Evolutionary conservation across 768 basidiomycete species (phyloP).

Genomic region (Podaxis sp.): DNA sequence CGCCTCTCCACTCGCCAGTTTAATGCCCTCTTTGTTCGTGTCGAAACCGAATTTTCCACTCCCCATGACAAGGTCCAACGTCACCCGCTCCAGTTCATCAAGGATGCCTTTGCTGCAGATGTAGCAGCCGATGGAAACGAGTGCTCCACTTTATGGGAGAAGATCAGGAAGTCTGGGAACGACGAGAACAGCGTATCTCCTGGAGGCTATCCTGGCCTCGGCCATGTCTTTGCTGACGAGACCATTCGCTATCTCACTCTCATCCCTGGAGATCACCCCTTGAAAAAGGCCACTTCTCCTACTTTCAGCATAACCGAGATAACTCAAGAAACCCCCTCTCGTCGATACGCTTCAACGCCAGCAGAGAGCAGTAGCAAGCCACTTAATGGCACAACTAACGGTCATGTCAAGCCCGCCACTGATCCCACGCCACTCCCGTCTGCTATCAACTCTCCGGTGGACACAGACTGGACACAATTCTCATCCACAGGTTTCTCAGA

Average conservation of each 20-base stretch:
- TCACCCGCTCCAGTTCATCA: constrained; percentile 55
- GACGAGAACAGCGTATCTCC: constrained; percentile 33
- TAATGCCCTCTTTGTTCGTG: constrained; percentile 65
- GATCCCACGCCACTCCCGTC: constrained; percentile 31
- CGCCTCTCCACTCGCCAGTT: constrained; percentile 66
- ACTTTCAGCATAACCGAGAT: constrained; percentile 25
- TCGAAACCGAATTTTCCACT: constrained; percentile 54
- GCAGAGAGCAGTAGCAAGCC: constrained; percentile 9
- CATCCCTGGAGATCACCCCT: constrained; percentile 41
- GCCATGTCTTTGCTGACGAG: constrained; percentile 67
- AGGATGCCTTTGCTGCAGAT: constrained; percentile 55
- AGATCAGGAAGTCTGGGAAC: constrained; percentile 45
- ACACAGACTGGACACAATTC: constrained; percentile 69
- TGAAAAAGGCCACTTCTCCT: constrained; percentile 31
- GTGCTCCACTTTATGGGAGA: constrained; percentile 50
- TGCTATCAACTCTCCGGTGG: constrained; percentile 26
- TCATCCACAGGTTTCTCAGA: constrained; percentile 63
- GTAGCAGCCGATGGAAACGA: constrained; percentile 32
- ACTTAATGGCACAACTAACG: constrained; percentile 20
- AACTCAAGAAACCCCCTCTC: constrained; percentile 22
- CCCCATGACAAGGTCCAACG: constrained; percentile 38
- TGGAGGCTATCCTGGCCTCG: constrained; percentile 24
- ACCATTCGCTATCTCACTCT: constrained; percentile 56
- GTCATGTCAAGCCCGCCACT: constrained; percentile 31
- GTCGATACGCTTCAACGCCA: constrained; percentile 30